Percentiles rank a stretch among this genome's conserved stretches.
Conservation (phyloP, 345 rosid genomes). For the Ceriops zippeliana region DNA sequence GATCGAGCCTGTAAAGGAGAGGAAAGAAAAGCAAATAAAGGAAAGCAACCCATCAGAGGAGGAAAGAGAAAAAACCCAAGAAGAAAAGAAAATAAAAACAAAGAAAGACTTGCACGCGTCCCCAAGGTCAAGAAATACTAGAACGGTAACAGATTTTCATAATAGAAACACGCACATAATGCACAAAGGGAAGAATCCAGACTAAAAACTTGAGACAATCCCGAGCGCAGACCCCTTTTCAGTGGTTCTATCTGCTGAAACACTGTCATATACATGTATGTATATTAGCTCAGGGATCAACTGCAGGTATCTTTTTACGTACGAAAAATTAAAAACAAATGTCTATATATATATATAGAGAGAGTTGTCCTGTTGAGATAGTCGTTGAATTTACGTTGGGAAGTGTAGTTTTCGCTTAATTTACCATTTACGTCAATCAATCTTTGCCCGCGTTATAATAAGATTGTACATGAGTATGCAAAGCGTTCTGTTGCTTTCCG, state of each 20-base stretch:
- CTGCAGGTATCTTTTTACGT: slow-evolving; percentile 9
- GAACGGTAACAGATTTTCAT: not conserved
- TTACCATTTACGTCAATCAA: too few relatives aligned
- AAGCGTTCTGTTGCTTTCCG: too few relatives aligned
- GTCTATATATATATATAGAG: not conserved
- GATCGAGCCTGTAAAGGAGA: not conserved
- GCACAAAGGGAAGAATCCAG: slow-evolving; percentile 7
- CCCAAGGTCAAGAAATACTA: not conserved
- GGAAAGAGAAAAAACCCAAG: not conserved
- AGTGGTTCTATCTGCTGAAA: not conserved
- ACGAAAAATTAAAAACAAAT: not conserved
- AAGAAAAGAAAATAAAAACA: slow-evolving; percentile 5
- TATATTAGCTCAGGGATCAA: not conserved
- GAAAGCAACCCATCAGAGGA: slow-evolving; percentile 19
- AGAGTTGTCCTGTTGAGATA: slow-evolving; percentile 12
- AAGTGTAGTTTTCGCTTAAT: not conserved
- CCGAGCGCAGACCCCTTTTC: not conserved
- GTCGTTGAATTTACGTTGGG: not conserved
- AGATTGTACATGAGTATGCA: too few relatives aligned
- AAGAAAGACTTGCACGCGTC: slow-evolving; percentile 15
- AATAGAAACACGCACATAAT: not conserved
- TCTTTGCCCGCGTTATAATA: too few relatives aligned
- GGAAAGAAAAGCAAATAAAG: not conserved
- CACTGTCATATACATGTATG: not conserved
- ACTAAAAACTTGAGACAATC: slow-evolving; percentile 15